phyloP scores from a whole-genome alignment of 1,139 yeast genomes.

The Hemisphaericaspora xylanilytica region DNA sequence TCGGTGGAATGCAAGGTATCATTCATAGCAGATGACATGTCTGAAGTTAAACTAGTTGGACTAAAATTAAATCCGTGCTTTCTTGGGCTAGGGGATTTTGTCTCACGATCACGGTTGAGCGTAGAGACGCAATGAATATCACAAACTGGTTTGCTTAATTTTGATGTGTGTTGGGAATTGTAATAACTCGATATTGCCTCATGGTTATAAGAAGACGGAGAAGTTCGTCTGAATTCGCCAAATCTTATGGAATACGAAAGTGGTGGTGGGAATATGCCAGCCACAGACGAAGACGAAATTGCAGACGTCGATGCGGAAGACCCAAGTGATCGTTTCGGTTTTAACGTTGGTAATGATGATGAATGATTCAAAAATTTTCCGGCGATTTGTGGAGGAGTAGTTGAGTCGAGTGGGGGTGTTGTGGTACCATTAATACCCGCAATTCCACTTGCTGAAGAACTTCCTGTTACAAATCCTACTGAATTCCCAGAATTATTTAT shows the following conservation, averaged over 20 bases:
- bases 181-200: constrained; percentile 1
- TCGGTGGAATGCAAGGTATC: constrained; percentile 3
- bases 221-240: constrained; percentile 4
- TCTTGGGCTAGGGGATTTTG: background rate
- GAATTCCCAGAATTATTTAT: constrained; percentile 16
- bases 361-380: constrained; percentile 33
- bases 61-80: constrained; percentile 12
- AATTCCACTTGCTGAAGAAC: constrained; percentile 3
- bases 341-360: constrained; percentile 39
- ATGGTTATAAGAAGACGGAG: constrained; percentile 1
- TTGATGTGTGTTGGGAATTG: constrained; percentile 1
- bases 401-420: constrained; percentile 10
- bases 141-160: background rate
- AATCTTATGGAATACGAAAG: constrained; percentile 1
- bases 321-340: constrained; percentile 13
- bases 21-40: constrained; percentile 21
- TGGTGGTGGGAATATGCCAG: constrained; percentile 1
- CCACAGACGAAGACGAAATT: background rate
- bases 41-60: constrained; percentile 25
- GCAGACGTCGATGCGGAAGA: background rate
- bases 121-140: background rate
- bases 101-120: background rate
- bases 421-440: background rate
- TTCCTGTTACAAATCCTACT: background rate
- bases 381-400: constrained; percentile 1